Evolutionary conservation across 179 eudicot genomes (phyloP).

Genomic region (Pouteria campechiana): DNA sequence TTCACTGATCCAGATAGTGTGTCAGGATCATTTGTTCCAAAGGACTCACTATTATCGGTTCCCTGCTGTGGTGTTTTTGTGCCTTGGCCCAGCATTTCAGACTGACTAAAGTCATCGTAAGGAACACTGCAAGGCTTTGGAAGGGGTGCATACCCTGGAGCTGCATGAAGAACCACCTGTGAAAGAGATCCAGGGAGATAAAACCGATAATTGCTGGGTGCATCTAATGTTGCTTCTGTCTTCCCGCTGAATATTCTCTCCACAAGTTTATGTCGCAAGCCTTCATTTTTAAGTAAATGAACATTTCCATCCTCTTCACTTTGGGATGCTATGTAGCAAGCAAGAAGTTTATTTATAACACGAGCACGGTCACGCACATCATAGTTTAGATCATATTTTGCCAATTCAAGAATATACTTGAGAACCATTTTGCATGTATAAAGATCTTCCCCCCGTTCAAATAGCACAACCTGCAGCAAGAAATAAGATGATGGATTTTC

Average conservation of each 20-base stretch:
- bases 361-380: slow-evolving; percentile 95
- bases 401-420: slow-evolving; percentile 66
- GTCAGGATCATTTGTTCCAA: slow-evolving; percentile 44
- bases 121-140: slow-evolving; percentile 75
- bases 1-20: slow-evolving; percentile 48
- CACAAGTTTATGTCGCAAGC: slow-evolving; percentile 29
- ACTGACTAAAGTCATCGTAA: slow-evolving; percentile 15
- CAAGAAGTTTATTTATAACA: slow-evolving; percentile 43
- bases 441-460: slow-evolving; percentile 43
- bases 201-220: slow-evolving; percentile 45
- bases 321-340: slow-evolving; percentile 20
- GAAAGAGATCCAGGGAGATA: slow-evolving; percentile 99
- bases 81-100: slow-evolving; percentile 16
- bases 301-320: slow-evolving; percentile 21
- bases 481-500: not conserved
- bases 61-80: slow-evolving; percentile 13
- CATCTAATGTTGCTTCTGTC: slow-evolving; percentile 21
- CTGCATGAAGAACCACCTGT: slow-evolving; percentile 94
- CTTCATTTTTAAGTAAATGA: slow-evolving; percentile 16
- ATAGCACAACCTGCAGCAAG: slow-evolving; percentile 47
- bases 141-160: slow-evolving; percentile 96
- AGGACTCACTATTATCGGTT: slow-evolving; percentile 15
- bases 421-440: slow-evolving; percentile 23
- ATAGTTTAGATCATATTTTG: slow-evolving; percentile 71
- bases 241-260: slow-evolving; percentile 33